A percentile compares a stretch with the other conserved stretches of the same genome.
phyloP scores from a whole-genome alignment of 805 yeast genomes.

The Starmerella apicola region DNA sequence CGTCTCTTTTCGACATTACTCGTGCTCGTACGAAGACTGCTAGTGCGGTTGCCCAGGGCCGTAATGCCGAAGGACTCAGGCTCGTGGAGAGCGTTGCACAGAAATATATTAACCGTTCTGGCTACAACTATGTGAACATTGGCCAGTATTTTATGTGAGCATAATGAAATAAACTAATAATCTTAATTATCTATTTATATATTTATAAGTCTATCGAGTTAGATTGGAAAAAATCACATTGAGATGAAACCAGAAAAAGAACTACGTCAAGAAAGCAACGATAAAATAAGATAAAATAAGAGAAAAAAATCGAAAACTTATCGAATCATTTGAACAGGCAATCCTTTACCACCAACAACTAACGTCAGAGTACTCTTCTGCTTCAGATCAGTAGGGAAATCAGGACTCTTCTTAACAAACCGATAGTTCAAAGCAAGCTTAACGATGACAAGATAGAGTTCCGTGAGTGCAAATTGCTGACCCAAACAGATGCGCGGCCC shows the following conservation, averaged over 20 bases:
- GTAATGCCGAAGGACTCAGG: constrained; percentile 52
- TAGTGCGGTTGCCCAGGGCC: constrained; percentile 64
- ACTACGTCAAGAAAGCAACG: no score
- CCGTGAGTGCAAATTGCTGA: constrained; percentile 41
- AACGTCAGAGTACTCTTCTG: constrained; percentile 8
- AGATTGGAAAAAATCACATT: no score
- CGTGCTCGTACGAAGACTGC: constrained; percentile 43
- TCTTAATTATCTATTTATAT: background rate
- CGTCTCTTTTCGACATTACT: constrained; percentile 67
- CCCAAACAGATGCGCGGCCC: constrained; percentile 42
- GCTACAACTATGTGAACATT: constrained; percentile 8
- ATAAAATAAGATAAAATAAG: background rate
- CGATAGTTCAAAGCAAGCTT: constrained; percentile 29
- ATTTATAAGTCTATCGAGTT: background rate
- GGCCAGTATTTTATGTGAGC: constrained; percentile 9
- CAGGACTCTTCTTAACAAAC: constrained; percentile 5
- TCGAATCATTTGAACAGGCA: constrained; percentile 5
- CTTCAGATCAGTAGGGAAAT: constrained; percentile 3
- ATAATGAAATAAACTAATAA: background rate
- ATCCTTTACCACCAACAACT: constrained; percentile 9
- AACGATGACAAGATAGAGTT: constrained; percentile 33
- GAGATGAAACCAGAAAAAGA: no score
- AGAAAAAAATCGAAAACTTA: background rate
- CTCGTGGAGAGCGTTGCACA: constrained; percentile 46
- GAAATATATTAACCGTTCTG: constrained; percentile 26